phyloP scores from a whole-genome alignment of 2,329 filamentous ascomycete genomes.

The Paracoccidioides brasiliensis region DNA sequence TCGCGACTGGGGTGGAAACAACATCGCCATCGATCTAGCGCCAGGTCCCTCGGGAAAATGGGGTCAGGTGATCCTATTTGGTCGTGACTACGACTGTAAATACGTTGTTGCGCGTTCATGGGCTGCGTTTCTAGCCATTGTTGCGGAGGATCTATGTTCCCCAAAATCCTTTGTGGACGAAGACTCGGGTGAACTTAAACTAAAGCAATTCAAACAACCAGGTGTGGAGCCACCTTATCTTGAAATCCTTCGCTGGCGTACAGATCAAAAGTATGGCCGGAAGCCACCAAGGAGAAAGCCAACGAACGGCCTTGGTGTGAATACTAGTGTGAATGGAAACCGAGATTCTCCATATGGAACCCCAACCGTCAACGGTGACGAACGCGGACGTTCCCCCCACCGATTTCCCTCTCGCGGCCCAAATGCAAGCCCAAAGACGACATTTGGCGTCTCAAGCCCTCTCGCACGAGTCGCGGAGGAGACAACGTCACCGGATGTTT shows the following conservation, averaged over 20 bases:
- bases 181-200: constrained; percentile 77
- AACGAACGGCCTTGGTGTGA: constrained; percentile 39
- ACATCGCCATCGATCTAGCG: constrained; percentile 82
- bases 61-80: constrained; percentile 94
- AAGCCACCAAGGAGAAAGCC: constrained; percentile 38
- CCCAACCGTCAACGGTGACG: constrained; percentile 30
- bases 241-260: constrained; percentile 87
- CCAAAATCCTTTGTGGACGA: constrained; percentile 90
- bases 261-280: constrained; percentile 84
- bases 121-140: constrained; percentile 69
- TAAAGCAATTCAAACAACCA: constrained; percentile 78
- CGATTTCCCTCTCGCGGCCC: constrained; percentile 32
- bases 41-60: constrained; percentile 82
- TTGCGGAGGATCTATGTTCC: constrained; percentile 82
- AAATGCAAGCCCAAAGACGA: constrained; percentile 33
- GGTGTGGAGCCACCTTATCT: constrained; percentile 88
- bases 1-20: constrained; percentile 97
- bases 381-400: constrained; percentile 37
- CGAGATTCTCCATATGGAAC: constrained; percentile 43
- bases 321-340: constrained; percentile 36
- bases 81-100: constrained; percentile 96
- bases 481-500: constrained; percentile 24
- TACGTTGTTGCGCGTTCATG: constrained; percentile 91
- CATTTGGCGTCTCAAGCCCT: constrained; percentile 32
- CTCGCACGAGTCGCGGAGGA: constrained; percentile 37